Percentiles rank a stretch among this genome's conserved stretches.
Evolutionary conservation across 108 stramenopile species (phyloP).

Genomic region (Mayamaea pseudoterrestris): DNA sequence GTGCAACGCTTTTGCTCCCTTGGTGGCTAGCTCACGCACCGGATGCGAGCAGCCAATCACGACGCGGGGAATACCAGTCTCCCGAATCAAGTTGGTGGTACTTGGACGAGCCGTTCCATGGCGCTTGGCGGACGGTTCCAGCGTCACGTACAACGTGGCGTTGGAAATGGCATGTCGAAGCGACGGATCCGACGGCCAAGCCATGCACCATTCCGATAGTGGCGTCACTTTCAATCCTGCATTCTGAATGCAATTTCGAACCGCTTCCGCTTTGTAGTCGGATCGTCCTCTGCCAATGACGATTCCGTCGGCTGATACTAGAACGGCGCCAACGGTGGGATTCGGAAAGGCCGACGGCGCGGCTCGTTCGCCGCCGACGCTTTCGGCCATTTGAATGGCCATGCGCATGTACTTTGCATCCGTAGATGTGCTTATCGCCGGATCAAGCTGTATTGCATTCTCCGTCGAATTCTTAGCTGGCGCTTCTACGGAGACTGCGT

Average conservation of each 20-base stretch:
- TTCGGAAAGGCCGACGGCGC: slow-evolving; percentile 49
- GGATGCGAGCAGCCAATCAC: slow-evolving; percentile 75
- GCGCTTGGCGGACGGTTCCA: slow-evolving; percentile 51
- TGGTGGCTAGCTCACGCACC: slow-evolving; percentile 35
- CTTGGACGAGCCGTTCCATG: slow-evolving; percentile 54
- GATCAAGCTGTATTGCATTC: not conserved
- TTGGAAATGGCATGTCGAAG: slow-evolving; percentile 37
- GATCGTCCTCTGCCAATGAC: slow-evolving; percentile 47
- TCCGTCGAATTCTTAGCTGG: not conserved
- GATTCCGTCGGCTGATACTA: slow-evolving; percentile 45
- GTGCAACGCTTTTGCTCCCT: slow-evolving; percentile 53
- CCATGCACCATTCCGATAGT: slow-evolving; percentile 63
- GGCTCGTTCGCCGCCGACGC: slow-evolving; percentile 12
- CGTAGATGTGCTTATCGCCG: not conserved
- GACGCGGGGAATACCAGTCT: slow-evolving; percentile 44
- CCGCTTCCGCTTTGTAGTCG: slow-evolving; percentile 38
- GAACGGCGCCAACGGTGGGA: slow-evolving; percentile 44
- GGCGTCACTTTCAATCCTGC: slow-evolving; percentile 54
- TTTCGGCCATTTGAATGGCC: no score
- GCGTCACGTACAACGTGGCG: slow-evolving; percentile 63
- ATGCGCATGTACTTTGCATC: not conserved
- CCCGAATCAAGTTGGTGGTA: slow-evolving; percentile 59
- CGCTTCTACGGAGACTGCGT: no score
- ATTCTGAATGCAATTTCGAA: slow-evolving; percentile 39
- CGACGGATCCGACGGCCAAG: slow-evolving; percentile 41